Conservation (phyloP, 2,329 filamentous ascomycete genomes). For the Dryadomyces quercivorus region DNA sequence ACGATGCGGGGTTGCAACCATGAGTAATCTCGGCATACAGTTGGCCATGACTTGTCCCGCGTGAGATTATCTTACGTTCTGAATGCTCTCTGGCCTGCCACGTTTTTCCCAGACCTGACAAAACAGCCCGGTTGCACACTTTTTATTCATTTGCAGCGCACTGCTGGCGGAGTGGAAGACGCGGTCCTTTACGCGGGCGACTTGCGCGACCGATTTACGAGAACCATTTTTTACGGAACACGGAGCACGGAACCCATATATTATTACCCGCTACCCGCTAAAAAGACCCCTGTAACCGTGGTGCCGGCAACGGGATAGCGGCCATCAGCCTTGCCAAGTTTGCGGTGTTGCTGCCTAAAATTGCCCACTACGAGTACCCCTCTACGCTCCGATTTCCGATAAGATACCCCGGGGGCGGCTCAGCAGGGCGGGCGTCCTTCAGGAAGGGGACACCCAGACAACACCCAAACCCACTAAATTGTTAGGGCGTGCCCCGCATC, state of each 20-base stretch:
- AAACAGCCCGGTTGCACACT: not conserved
- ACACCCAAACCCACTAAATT: not conserved
- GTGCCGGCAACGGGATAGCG: not conserved
- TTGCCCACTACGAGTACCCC: not conserved
- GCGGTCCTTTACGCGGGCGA: not conserved
- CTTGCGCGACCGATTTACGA: too few species aligned
- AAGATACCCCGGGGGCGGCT: not conserved
- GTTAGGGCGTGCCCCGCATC: not conserved
- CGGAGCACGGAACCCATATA: too few species aligned
- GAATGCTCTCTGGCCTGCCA: not conserved
- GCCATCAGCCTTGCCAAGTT: not conserved
- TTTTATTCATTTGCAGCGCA: not conserved
- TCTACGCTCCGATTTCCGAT: not conserved
- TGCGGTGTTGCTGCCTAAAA: conserved; percentile 1
- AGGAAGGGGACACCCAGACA: too few species aligned
- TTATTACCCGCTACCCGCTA: not conserved
- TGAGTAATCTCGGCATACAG: not conserved
- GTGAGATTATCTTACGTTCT: not conserved
- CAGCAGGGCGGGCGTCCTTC: too few species aligned
- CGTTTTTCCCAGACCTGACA: not conserved
- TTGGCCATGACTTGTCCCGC: not conserved
- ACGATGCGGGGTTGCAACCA: too few species aligned
- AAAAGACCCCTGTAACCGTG: not conserved
- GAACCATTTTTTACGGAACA: too few species aligned
- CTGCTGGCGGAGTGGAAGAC: not conserved